Evolutionary conservation across 805 yeast species (phyloP).

Genomic region (Dipodascus albidus): DNA sequence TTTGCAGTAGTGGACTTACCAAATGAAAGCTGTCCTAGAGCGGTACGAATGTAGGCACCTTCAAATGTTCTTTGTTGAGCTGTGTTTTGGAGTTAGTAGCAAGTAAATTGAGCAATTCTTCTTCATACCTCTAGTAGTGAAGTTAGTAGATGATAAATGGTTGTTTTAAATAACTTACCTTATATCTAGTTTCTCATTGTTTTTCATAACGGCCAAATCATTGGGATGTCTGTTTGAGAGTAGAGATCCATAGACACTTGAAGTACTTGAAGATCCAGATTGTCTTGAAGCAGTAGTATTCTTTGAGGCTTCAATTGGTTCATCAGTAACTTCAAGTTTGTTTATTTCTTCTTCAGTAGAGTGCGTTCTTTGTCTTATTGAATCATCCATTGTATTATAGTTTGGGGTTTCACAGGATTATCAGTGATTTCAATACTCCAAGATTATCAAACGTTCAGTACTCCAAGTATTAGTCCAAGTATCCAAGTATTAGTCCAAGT

Average conservation of each 20-base stretch:
- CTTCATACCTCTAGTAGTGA: neutral
- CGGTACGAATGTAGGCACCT: constrained; percentile 70
- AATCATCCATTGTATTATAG: neutral
- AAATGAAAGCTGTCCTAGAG: constrained; percentile 57
- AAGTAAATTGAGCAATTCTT: too few relatives aligned
- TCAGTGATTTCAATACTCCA: too few relatives aligned
- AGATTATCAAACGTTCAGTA: too few relatives aligned
- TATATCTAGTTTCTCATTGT: neutral
- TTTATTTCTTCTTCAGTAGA: neutral
- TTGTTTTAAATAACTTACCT: neutral
- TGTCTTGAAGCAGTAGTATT: neutral
- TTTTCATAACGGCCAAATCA: neutral
- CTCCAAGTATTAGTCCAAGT: too few relatives aligned
- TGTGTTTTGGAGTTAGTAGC: constrained; percentile 3
- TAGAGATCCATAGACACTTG: neutral
- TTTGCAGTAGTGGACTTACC: constrained; percentile 9
- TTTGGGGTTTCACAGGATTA: too few relatives aligned
- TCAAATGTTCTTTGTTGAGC: constrained; percentile 79
- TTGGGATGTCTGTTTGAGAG: neutral
- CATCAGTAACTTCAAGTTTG: neutral
- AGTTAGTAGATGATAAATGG: neutral
- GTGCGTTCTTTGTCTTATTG: neutral
- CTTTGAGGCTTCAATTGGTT: neutral
- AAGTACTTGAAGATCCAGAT: neutral
- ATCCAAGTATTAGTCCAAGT: too few relatives aligned